These are phyloP conservation scores for Kodamaea lidongshanica DNA, from an alignment of 805 yeast species.

Conservation along the genomic window DNA sequence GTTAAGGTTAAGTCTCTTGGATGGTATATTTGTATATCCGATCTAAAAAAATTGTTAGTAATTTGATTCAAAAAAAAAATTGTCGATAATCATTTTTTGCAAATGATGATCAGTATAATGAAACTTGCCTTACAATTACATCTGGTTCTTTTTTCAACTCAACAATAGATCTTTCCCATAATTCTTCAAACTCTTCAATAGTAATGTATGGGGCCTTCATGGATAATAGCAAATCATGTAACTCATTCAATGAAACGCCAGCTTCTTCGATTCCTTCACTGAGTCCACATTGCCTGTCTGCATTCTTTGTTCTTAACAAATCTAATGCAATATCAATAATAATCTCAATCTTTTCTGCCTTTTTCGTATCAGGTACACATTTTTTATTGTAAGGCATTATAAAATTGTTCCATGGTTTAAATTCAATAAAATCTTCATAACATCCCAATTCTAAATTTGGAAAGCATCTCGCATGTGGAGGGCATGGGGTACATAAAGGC, in stretches of 20 bases:
- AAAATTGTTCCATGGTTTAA: slow-evolving; percentile 48
- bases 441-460: slow-evolving; percentile 58
- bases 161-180: slow-evolving; percentile 61
- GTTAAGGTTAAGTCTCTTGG: slow-evolving; percentile 26
- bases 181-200: slow-evolving; percentile 63
- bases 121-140: slow-evolving; percentile 73
- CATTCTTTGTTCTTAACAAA: slow-evolving; percentile 62
- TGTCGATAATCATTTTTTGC: background rate
- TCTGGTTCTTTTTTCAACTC: slow-evolving; percentile 64
- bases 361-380: slow-evolving; percentile 72
- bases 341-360: slow-evolving; percentile 58
- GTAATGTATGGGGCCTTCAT: slow-evolving; percentile 43
- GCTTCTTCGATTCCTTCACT: slow-evolving; percentile 39
- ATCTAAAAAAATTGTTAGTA: slow-evolving; percentile 11
- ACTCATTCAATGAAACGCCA: slow-evolving; percentile 45
- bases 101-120: slow-evolving; percentile 2
- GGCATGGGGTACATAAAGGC: slow-evolving; percentile 73
- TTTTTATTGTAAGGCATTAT: slow-evolving; percentile 40
- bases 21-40: slow-evolving; percentile 12
- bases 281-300: slow-evolving; percentile 55
- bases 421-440: slow-evolving; percentile 54
- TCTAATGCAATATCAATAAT: slow-evolving; percentile 63
- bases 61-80: background rate
- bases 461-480: slow-evolving; percentile 72
- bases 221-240: slow-evolving; percentile 45